These are phyloP conservation scores for Blepharisma stoltei DNA, from an alignment of 73 alveolate species.

Conservation along the genomic window DNA sequence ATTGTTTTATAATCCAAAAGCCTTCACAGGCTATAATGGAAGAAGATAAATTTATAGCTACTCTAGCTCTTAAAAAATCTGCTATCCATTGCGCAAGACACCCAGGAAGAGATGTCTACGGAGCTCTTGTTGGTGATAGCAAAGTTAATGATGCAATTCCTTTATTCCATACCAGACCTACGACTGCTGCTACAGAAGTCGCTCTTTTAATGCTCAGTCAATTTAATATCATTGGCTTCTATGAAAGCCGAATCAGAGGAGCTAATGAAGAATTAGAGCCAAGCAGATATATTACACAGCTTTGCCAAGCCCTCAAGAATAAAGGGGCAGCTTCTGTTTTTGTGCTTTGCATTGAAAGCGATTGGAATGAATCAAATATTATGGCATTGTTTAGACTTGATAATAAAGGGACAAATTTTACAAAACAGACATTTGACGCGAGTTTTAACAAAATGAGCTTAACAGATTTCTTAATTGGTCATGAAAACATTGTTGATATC, in stretches of 20 bases:
- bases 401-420: not conserved
- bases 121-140: not conserved
- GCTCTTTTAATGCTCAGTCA: not conserved
- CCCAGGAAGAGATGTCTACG: constrained; percentile 8
- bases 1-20: no score
- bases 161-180: constrained; percentile 5
- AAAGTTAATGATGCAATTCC: not conserved
- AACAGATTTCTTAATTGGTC: not conserved
- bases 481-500: not conserved
- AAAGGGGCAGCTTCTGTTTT: not conserved
- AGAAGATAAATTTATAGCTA: no score
- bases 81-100: not conserved
- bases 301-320: not conserved
- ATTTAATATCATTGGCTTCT: not conserved
- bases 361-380: not conserved
- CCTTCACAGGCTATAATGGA: no score
- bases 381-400: not conserved
- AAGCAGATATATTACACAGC: not conserved
- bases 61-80: not conserved
- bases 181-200: constrained; percentile 5
- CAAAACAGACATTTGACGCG: not conserved
- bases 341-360: constrained; percentile 5
- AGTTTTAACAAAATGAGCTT: not conserved
- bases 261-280: not conserved
- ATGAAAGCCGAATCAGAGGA: constrained; percentile 27